Evolutionary conservation across 306 rosid species (phyloP), one percentile per base, ranked within the genome.

Genomic region (Albizia julibrissin): DNA sequence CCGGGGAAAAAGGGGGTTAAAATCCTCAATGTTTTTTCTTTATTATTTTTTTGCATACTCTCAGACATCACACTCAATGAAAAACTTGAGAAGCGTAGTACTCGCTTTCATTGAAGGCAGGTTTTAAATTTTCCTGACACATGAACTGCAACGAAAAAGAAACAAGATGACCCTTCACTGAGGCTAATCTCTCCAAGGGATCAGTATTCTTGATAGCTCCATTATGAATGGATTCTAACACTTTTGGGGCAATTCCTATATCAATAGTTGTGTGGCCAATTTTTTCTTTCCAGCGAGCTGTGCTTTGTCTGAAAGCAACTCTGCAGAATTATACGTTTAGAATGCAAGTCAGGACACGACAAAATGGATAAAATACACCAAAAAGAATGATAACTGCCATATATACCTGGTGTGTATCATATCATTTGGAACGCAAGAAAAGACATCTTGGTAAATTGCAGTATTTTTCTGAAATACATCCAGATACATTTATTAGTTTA

Each of bases 21-120:
- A 58, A 3, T 67, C 72, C 24, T 39, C 34, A 40, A 74, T 22
- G 49, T 6, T 5, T 37, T 5, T 6, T 6, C 65, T 1, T 5
- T 5, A 34, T 34, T 4, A 34, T 34, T 37, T 14, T 21, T 46
- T 54, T 69, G 49, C 76, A 10, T 70, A 75, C 86, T 75, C 29
- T 27, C 37, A 59, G 80, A 66, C 78, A 29, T 61, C 21, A 26
- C 27, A 59, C 82, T 87, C 89, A 95, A 83, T 91, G 97, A 81
- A 95, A 95, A 74, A 95, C 99, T 79, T 91, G 98, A 86, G 97
- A 72, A 1, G 99, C 97, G 67, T 95, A 93, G 77, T 95, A 95
- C 84, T 95, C 98, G 56, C 99, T 94, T 82, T 93, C 97, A 54
- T 88, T 95, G 86, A 95, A 93, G 34, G 91, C 93, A 33, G 99